Evolutionary conservation across 1,284 basidiomycete species (phyloP).

Genomic region (Somion occarium): DNA sequence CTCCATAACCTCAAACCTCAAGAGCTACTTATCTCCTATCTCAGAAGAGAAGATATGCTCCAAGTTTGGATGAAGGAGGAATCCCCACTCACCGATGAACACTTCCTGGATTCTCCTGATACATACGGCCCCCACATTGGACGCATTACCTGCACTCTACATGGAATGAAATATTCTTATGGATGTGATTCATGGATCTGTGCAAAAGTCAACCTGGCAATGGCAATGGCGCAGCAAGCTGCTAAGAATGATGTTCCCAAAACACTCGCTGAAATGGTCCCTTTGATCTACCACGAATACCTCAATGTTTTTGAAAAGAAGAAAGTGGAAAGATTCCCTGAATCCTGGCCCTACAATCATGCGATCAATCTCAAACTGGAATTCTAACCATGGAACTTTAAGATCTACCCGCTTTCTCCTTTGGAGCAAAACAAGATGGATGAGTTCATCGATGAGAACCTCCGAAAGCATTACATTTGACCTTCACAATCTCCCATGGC

Average conservation of each 20-base stretch:
- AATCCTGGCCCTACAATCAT: conserved; percentile 16
- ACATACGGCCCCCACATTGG: too few species aligned
- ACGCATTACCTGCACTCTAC: too few species aligned
- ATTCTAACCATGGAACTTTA: conserved; percentile 8
- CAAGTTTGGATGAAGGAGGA: too few species aligned
- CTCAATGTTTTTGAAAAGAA: too few species aligned
- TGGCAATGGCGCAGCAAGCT: background rate
- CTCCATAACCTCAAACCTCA: too few species aligned
- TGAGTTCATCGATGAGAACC: conserved; percentile 27
- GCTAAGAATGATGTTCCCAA: background rate
- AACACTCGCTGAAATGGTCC: conserved; percentile 11
- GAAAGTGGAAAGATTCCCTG: conserved; percentile 9
- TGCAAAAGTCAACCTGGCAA: too few species aligned
- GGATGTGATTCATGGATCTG: too few species aligned
- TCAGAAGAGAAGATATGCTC: too few species aligned
- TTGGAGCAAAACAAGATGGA: conserved; percentile 20
- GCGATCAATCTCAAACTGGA: conserved; percentile 9
- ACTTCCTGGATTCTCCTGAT: too few species aligned
- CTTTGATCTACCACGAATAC: conserved; percentile 19
- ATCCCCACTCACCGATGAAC: too few species aligned
- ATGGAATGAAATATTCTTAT: too few species aligned
- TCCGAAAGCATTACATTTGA: conserved; percentile 20
- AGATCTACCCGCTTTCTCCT: conserved; percentile 22
- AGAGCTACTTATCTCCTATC: too few species aligned
- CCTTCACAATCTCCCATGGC: conserved; percentile 23